These are phyloP conservation scores for Pichia sp. DNA, from an alignment of 1,139 yeast species.

Conservation along the genomic window DNA sequence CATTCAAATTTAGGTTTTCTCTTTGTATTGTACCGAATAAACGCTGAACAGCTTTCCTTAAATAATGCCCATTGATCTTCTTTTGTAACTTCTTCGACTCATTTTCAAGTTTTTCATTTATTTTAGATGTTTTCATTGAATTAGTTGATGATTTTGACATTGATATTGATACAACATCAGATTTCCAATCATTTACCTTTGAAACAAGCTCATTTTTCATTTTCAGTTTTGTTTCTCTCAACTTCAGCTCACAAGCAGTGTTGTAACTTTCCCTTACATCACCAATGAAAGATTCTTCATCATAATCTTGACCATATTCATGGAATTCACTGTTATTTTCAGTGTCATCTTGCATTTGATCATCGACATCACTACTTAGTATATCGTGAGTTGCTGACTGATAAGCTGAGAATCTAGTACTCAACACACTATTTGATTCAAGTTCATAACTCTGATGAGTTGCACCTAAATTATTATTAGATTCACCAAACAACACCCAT, in stretches of 20 bases:
- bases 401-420: slow-evolving; percentile 8
- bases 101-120: neutral
- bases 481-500: neutral
- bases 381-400: neutral
- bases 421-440: slow-evolving; percentile 5
- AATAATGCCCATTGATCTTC: neutral
- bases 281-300: slow-evolving; percentile 7
- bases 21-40: slow-evolving; percentile 6
- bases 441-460: neutral
- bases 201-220: slow-evolving; percentile 8
- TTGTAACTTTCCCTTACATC: slow-evolving; percentile 6
- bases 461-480: neutral
- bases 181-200: slow-evolving; percentile 11
- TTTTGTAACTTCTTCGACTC: slow-evolving; percentile 1
- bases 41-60: slow-evolving; percentile 2
- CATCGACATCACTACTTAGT: neutral
- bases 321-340: neutral
- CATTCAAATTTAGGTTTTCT: neutral
- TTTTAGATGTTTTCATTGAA: neutral
- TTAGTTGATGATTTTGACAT: neutral
- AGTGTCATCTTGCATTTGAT: slow-evolving; percentile 8
- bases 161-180: neutral
- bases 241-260: neutral
- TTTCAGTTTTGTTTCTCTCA: neutral
- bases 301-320: slow-evolving; percentile 3